Base-by-base conservation (phyloP, 2,329 filamentous ascomycete species). In the Mycosphaerella sp. region DNA sequence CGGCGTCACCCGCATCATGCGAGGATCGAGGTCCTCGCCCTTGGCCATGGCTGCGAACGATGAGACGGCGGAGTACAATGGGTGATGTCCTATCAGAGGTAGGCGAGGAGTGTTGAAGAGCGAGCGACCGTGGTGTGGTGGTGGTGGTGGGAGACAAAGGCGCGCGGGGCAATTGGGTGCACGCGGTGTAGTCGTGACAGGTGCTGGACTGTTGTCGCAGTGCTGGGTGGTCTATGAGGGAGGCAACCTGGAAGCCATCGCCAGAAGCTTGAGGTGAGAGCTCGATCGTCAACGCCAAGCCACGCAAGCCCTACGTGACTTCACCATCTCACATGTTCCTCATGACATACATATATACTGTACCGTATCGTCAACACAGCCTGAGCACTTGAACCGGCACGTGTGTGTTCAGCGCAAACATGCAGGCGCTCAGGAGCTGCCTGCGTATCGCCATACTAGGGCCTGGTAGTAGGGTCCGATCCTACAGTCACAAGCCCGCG, bases 1-100 rank as follows among this genome's bases (percentile, higher is more conserved):
- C 62, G 84, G 84, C 68, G 82, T 79, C 69, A 87, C 73, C 63
- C 69, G 67, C 71, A 77, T 75, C 73, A 75, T 75, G 59, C 74
- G 70, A 57, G 74, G 73, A 58, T 77, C 74, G 49, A 70, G 59
- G 43, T 56, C 57, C 34, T 56, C 52, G 54, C 63, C 65, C 44
- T 62, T 62, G 27, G 66, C 67, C 66, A 68, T 68, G 18, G 44
- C 54, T 50, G 54, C 59, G 48, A 43, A 43, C 35, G 40, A 36
- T 30, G 40, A 30, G n/a, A 41, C 39, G 40, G 32, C 50, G 44
- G 34, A 18, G 16, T 41, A 14, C 8, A 32, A 41, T 41, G 16
- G 16, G 30, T 12, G 30, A 8, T 34, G 30, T 1, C 10, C 30
- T 34, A 12, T 34, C 10, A 12, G 30, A 5, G 7, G 21, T 25